Percentiles rank a stretch among this genome's conserved stretches.
phyloP scores from a whole-genome alignment of 2,329 filamentous ascomycete genomes.

The Alternaria infectoria region DNA sequence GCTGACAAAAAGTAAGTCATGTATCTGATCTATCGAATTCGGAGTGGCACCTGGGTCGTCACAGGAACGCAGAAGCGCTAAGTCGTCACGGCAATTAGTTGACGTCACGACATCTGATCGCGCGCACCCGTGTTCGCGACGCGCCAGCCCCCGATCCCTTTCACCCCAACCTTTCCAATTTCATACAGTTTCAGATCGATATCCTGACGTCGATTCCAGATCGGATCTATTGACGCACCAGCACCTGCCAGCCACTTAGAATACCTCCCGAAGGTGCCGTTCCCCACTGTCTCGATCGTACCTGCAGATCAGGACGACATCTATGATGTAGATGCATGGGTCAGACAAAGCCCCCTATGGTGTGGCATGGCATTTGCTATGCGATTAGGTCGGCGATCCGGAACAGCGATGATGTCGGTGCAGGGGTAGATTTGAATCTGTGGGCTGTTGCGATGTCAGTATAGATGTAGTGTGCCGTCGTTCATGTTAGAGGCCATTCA shows the following conservation, averaged over 20 bases:
- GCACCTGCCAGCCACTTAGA: not conserved
- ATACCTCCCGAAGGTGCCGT: not conserved
- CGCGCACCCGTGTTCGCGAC: not conserved
- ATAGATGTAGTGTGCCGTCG: not conserved
- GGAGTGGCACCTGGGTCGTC: not conserved
- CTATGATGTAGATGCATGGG: slow-evolving; percentile 19
- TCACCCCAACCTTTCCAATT: slow-evolving; percentile 1
- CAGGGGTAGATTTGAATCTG: not conserved
- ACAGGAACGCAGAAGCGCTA: not conserved
- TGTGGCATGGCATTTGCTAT: slow-evolving; percentile 6
- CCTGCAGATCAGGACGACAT: slow-evolving; percentile 16
- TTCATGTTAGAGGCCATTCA: not conserved
- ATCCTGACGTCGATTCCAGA: not conserved
- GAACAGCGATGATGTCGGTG: slow-evolving; percentile 7
- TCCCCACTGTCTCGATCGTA: slow-evolving; percentile 10
- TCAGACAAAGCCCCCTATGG: slow-evolving; percentile 6
- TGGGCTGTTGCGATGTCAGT: not conserved
- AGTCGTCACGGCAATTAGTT: not conserved
- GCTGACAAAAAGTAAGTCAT: not conserved
- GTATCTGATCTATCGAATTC: not conserved
- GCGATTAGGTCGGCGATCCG: slow-evolving; percentile 1
- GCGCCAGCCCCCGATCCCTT: not conserved
- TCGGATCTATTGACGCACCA: not conserved
- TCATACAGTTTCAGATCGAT: slow-evolving; percentile 6
- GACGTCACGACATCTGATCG: slow-evolving; percentile 10